Conservation (phyloP, 371 early-diverging fungal genomes). For the Fennellomyces sp. region DNA sequence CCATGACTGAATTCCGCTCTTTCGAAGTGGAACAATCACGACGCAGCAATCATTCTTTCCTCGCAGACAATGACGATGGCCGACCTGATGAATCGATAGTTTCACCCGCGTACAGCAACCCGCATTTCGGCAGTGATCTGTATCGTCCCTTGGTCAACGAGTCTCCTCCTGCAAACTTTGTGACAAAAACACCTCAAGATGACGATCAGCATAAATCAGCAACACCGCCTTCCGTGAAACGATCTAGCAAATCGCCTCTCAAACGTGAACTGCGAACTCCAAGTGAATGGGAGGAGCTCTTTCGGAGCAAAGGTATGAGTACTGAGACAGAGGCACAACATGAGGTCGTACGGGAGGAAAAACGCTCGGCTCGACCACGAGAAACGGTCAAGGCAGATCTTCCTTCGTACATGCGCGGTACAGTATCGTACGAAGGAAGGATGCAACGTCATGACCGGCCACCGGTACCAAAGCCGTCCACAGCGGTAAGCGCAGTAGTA, state of each 20-base stretch:
- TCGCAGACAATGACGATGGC: not conserved
- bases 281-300: not conserved
- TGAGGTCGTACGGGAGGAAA: not conserved
- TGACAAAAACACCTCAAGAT: conserved; percentile 5
- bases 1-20: not conserved
- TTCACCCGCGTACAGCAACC: not conserved
- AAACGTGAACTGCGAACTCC: not conserved
- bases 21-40: not conserved
- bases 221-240: not conserved
- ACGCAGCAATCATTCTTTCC: not conserved
- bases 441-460: not conserved
- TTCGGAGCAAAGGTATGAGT: not conserved
- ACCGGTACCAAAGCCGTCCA: not conserved
- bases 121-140: conserved; percentile 5
- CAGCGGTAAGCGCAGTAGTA: not conserved
- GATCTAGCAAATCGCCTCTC: not conserved
- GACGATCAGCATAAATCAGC: conserved; percentile 2
- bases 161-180: conserved; percentile 18
- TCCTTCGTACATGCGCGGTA: conserved; percentile 20
- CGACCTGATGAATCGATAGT: not conserved
- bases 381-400: not conserved
- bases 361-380: not conserved
- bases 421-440: conserved; percentile 18
- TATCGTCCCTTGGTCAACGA: conserved; percentile 22
- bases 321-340: not conserved